phyloP scores from a whole-genome alignment of 345 rosid genomes.

The Hibiscus tridactylites region DNA sequence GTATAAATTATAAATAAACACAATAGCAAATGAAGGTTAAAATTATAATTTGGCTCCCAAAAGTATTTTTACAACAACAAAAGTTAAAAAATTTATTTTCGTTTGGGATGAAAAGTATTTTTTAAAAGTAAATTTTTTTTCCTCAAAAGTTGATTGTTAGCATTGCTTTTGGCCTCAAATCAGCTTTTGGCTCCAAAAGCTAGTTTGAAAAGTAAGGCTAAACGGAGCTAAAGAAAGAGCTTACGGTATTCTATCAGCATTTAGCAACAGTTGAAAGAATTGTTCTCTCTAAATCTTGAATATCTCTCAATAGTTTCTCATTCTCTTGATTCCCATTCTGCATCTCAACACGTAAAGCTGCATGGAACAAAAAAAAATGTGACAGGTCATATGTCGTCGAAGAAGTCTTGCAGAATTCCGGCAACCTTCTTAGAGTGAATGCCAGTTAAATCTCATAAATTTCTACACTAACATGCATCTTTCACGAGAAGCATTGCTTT shows the following conservation, averaged over 20 bases:
- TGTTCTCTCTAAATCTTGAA: slow-evolving; percentile 24
- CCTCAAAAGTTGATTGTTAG: too few relatives aligned
- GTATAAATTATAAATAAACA: too few relatives aligned
- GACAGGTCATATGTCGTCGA: not conserved
- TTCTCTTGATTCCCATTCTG: slow-evolving; percentile 26
- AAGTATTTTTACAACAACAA: too few relatives aligned
- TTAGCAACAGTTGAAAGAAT: slow-evolving; percentile 9
- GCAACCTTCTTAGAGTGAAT: not conserved
- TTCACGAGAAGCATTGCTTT: not conserved
- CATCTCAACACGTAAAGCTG: slow-evolving; percentile 33
- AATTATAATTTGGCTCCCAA: too few relatives aligned
- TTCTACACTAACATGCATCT: not conserved
- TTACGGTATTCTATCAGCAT: not conserved
- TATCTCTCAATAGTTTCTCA: slow-evolving; percentile 25
- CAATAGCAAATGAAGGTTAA: too few relatives aligned
- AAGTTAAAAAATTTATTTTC: too few relatives aligned
- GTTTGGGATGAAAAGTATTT: too few relatives aligned
- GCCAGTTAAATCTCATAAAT: not conserved
- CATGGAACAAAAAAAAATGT: slow-evolving; percentile 11
- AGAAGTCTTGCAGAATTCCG: too few relatives aligned
- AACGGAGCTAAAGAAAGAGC: not conserved
- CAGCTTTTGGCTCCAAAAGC: too few relatives aligned
- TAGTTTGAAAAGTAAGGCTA: too few relatives aligned
- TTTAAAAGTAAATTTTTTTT: too few relatives aligned
- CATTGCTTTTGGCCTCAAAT: too few relatives aligned